phyloP scores from a whole-genome alignment of 2,329 filamentous ascomycete species.

The Botryotinia calthae region DNA sequence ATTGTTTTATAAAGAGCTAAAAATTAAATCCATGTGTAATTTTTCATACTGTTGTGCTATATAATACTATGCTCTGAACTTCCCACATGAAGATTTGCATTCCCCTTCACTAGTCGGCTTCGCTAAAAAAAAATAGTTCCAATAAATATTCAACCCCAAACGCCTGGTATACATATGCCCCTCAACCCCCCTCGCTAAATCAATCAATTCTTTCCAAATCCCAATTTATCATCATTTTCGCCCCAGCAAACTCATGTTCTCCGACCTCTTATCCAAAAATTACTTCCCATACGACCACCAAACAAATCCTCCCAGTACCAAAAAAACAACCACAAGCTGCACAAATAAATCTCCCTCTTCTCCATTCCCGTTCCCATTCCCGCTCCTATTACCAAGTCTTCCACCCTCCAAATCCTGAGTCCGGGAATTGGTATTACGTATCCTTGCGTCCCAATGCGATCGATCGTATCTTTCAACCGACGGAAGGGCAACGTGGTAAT shows the following conservation, averaged over 20 bases:
- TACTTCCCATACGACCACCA: neutral
- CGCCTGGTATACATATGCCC: neutral
- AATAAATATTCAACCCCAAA: neutral
- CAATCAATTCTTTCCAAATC: neutral
- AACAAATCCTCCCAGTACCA: neutral
- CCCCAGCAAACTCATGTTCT: too few species aligned
- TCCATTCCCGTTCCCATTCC: neutral
- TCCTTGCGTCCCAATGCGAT: conserved; percentile 9
- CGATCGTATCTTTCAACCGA: conserved; percentile 2
- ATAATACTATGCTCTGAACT: neutral
- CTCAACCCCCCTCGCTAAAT: neutral
- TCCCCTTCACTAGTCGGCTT: neutral
- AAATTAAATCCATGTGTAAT: too few species aligned
- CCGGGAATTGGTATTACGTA: neutral
- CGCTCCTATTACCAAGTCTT: neutral
- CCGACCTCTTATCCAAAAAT: too few species aligned
- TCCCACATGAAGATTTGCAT: neutral
- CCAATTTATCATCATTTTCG: neutral
- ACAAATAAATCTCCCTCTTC: neutral
- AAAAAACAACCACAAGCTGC: neutral
- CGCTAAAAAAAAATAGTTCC: neutral
- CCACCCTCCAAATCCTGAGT: neutral
- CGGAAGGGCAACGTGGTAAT: neutral
- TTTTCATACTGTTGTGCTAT: neutral
- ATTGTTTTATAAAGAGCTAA: too few species aligned